Base-by-base conservation (phyloP, 129 eudicot genomes). In the Flaveria ramosissima region DNA sequence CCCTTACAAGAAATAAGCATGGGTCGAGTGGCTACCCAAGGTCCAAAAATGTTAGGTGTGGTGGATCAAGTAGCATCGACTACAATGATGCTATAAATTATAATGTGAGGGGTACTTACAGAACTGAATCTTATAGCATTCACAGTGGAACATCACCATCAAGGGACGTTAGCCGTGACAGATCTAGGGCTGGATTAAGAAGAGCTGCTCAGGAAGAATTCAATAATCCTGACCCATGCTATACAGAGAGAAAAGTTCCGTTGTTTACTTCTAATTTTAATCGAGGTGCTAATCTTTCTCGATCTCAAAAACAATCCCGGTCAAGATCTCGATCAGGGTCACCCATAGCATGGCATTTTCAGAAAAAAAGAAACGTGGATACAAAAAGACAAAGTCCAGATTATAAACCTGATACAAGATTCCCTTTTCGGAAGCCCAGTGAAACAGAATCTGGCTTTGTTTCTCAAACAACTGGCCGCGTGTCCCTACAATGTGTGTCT, bases 301-400 rank as follows among this genome's bases (percentile, higher is more conserved):
- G 79, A 64, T 63, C 86, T 39, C 74, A 80, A 5, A 86, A 84
- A 51, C 88, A 80, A 43, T 84, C 96, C 36, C 75, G 96, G 43
- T 90, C 96, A 61, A 83, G 92, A 83, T 92, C 98, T 23, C 78
- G 89, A 81, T 72, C 92, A 6, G 89, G 88, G 56, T 90, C 98
- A 11, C 96, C 97, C 39, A 81, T 78, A 61, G 62, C 88, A 21
- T 91, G 90, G 94, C 78, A 84, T 78, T 73, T 80, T 30, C 86
- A 81, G 78, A 84, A 88, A 62, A 88, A 77, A 66, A 32, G 84
- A 4, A 77, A 73, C 8, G 59, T 81, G 57, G 77, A 81, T 70
- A 26, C 73, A 19, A 86, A 81, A 76, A 75, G 73, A 13, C 82
- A 51, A 46, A 88, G 88, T 45, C 97, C 96, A 5, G 86, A 88